These are phyloP conservation scores for Pythium sukuiense DNA, from an alignment of 352 stramenopile species.

Conservation along the genomic window DNA sequence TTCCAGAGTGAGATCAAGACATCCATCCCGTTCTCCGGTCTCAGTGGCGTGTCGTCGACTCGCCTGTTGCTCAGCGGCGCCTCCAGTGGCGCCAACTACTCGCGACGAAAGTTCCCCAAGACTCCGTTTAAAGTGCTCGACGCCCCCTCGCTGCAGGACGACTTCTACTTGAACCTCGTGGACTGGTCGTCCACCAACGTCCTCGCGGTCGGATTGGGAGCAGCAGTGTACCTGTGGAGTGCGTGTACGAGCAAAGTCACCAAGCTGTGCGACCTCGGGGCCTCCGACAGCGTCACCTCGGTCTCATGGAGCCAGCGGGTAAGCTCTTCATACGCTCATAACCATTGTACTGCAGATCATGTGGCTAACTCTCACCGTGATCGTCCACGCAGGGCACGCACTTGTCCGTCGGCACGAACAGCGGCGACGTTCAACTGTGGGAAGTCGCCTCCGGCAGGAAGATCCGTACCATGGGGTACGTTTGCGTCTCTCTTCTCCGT, in stretches of 20 bases:
- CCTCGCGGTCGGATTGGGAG: slow-evolving; percentile 92
- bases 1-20: slow-evolving; percentile 62
- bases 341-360: background rate
- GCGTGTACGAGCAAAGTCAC: slow-evolving; percentile 91
- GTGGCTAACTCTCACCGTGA: background rate
- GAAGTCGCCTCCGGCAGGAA: slow-evolving; percentile 88
- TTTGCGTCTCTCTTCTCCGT: background rate
- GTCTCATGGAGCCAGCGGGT: slow-evolving; percentile 93
- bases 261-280: slow-evolving; percentile 91
- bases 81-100: slow-evolving; percentile 29
- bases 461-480: slow-evolving; percentile 88
- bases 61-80: slow-evolving; percentile 20
- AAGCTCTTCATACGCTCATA: slow-evolving; percentile 12
- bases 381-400: slow-evolving; percentile 68
- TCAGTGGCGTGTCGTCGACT: slow-evolving; percentile 40
- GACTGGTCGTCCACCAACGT: slow-evolving; percentile 97
- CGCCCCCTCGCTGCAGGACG: slow-evolving; percentile 94
- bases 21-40: slow-evolving; percentile 44
- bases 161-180: slow-evolving; percentile 99
- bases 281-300: slow-evolving; percentile 87
- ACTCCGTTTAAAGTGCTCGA: slow-evolving; percentile 98
- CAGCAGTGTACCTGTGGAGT: slow-evolving; percentile 95
- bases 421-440: slow-evolving; percentile 95
- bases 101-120: slow-evolving; percentile 85
- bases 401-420: slow-evolving; percentile 93